Conservation (phyloP, 139 green algal species). For the Coccomyxa sp. region DNA sequence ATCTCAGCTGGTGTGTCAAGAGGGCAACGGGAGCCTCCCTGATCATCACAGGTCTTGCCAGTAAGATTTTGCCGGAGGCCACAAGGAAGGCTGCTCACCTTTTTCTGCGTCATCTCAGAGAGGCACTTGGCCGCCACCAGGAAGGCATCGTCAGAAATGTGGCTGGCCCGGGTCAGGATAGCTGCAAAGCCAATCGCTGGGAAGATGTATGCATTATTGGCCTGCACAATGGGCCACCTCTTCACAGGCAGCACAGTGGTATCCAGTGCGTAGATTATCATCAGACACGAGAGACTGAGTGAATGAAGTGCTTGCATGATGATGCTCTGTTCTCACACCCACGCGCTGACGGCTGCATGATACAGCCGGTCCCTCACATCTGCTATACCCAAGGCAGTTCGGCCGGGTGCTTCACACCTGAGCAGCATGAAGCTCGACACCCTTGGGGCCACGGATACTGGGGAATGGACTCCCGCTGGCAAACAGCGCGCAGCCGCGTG, state of each 20-base stretch:
- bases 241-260: too few species aligned
- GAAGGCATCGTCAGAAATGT: conserved; percentile 74
- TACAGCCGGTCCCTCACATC: too few species aligned
- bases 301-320: too few species aligned
- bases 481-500: conserved; percentile 69
- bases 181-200: conserved; percentile 66
- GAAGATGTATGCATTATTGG: conserved; percentile 86
- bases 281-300: too few species aligned
- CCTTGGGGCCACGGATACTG: conserved; percentile 21
- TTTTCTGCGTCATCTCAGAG: conserved; percentile 26
- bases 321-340: too few species aligned
- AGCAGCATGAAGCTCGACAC: conserved; percentile 27
- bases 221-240: too few species aligned
- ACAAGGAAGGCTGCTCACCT: conserved; percentile 8
- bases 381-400: not conserved
- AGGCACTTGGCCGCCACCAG: conserved; percentile 68
- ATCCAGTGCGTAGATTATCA: too few species aligned
- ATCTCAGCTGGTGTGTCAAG: too few species aligned
- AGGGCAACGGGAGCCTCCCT: too few species aligned
- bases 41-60: too few species aligned
- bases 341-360: too few species aligned
- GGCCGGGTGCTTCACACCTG: not conserved
- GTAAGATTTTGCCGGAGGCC: not conserved
- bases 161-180: conserved; percentile 40
- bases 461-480: conserved; percentile 80